Evolutionary conservation across 345 rosid genomes (phyloP).

Genomic region (Diplotaxis tenuifolia): DNA sequence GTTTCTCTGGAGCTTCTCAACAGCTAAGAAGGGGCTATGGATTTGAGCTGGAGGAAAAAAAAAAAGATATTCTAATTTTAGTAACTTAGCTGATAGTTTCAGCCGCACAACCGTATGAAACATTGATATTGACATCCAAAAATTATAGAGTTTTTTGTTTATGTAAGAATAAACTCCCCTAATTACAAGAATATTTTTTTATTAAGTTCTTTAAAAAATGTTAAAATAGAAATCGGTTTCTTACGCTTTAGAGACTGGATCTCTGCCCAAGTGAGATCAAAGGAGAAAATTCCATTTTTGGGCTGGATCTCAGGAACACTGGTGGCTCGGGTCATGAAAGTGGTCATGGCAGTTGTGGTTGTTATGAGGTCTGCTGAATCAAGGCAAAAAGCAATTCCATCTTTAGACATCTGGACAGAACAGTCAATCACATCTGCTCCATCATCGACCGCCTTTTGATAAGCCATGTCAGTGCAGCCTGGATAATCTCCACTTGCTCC

Average conservation of each 20-base stretch:
- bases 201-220: too few relatives aligned
- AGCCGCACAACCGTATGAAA: too few relatives aligned
- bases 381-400: conserved; percentile 77
- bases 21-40: conserved; percentile 46
- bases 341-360: conserved; percentile 56
- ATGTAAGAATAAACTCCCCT: too few relatives aligned
- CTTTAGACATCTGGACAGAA: conserved; percentile 81
- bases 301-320: conserved; percentile 66
- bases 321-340: conserved; percentile 51
- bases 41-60: conserved; percentile 65
- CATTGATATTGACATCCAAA: too few relatives aligned
- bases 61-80: neutral
- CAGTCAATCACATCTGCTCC: conserved; percentile 84
- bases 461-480: conserved; percentile 81
- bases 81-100: neutral
- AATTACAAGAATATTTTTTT: too few relatives aligned
- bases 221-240: neutral
- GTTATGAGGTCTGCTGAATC: conserved; percentile 57
- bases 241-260: conserved; percentile 78
- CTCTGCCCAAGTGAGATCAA: conserved; percentile 86
- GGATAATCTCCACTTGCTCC: conserved; percentile 90
- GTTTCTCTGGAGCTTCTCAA: conserved; percentile 43
- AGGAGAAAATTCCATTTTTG: conserved; percentile 67
- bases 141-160: too few relatives aligned
- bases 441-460: conserved; percentile 68